Percentiles rank a stretch among this genome's conserved stretches.
phyloP scores from a whole-genome alignment of 2,329 filamentous ascomycete species.

The Pyrenophora graminea region DNA sequence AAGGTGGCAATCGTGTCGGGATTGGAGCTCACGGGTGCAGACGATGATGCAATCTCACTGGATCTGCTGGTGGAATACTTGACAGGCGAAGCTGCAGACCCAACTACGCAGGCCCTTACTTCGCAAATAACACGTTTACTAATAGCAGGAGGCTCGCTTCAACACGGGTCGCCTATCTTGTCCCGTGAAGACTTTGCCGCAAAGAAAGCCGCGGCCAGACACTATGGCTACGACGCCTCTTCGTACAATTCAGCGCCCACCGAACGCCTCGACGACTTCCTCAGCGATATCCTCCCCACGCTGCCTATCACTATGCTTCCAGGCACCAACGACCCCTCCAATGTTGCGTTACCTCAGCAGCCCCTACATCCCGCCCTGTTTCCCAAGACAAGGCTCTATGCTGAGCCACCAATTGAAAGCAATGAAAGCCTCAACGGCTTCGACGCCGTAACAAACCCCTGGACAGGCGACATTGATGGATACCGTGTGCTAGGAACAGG shows the following conservation, averaged over 20 bases:
- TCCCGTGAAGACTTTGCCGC: conserved; percentile 52
- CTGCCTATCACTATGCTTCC: conserved; percentile 89
- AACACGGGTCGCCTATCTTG: conserved; percentile 53
- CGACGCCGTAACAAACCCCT: conserved; percentile 89
- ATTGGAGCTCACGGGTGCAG: conserved; percentile 76
- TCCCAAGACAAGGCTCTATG: conserved; percentile 72
- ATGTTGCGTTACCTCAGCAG: conserved; percentile 88
- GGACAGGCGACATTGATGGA: conserved; percentile 87
- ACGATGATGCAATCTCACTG: conserved; percentile 74
- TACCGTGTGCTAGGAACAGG: conserved; percentile 85
- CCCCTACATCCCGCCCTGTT: conserved; percentile 93
- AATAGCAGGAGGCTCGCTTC: conserved; percentile 88
- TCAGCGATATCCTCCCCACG: conserved; percentile 78
- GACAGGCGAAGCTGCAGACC: conserved; percentile 75
- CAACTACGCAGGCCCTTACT: conserved; percentile 61
- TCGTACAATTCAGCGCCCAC: conserved; percentile 87
- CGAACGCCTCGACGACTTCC: conserved; percentile 79
- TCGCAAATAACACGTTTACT: conserved; percentile 80
- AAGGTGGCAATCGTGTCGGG: conserved; percentile 92
- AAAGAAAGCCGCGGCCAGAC: conserved; percentile 65
- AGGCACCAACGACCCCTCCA: conserved; percentile 82
- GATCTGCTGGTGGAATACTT: conserved; percentile 85
- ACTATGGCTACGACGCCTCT: conserved; percentile 92
- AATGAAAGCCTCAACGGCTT: conserved; percentile 68
- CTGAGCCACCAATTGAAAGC: conserved; percentile 51